These are phyloP conservation scores for Suillus weaverae DNA, from an alignment of 768 basidiomycete genomes.

Conservation along the genomic window DNA sequence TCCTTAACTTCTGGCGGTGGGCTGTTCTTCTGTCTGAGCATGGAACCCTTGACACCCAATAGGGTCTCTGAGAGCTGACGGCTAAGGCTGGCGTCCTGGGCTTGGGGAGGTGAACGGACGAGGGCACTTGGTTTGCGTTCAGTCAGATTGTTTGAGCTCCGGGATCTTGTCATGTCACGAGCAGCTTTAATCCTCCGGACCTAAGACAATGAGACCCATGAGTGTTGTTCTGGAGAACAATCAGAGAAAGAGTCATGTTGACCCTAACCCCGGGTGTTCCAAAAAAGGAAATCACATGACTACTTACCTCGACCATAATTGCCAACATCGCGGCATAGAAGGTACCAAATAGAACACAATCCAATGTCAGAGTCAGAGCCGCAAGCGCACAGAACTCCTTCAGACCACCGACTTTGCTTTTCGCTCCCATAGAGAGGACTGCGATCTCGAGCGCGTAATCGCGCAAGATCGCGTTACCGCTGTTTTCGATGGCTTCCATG, in stretches of 20 bases:
- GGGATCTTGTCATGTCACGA: conserved; percentile 46
- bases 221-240: conserved; percentile 8
- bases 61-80: conserved; percentile 31
- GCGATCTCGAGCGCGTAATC: conserved; percentile 94
- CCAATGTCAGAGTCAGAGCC: conserved; percentile 80
- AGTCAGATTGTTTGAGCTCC: conserved; percentile 30
- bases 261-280: conserved; percentile 11
- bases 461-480: conserved; percentile 81
- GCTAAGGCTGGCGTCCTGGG: conserved; percentile 18
- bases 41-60: conserved; percentile 52
- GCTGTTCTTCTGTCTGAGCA: conserved; percentile 44
- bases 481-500: conserved; percentile 75
- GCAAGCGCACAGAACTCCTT: conserved; percentile 95
- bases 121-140: conserved; percentile 34
- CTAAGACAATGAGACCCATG: conserved; percentile 34
- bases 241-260: conserved; percentile 4
- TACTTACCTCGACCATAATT: conserved; percentile 91
- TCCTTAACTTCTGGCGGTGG: conserved; percentile 45
- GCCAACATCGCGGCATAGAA: conserved; percentile 87
- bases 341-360: conserved; percentile 86
- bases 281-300: conserved; percentile 15
- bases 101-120: conserved; percentile 22
- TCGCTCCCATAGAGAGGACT: conserved; percentile 84
- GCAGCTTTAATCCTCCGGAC: conserved; percentile 71
- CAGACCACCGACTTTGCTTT: conserved; percentile 83